Conservation (phyloP, 768 basidiomycete species). For the Phylloporus sp. region DNA sequence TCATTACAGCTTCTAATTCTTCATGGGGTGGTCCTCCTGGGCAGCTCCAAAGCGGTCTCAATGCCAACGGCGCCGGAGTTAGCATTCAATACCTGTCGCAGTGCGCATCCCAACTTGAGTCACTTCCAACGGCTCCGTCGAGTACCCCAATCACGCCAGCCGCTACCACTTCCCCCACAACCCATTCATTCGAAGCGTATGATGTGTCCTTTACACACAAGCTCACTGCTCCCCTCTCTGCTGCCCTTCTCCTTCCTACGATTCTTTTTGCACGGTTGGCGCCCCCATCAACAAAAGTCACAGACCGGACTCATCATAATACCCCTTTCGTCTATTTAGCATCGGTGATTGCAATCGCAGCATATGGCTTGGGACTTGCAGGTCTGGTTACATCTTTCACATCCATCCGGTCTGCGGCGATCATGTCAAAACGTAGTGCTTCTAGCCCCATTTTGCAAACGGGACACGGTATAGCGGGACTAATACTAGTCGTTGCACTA, state of each 20-base stretch:
- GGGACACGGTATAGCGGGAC: slow-evolving; percentile 58
- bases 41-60: slow-evolving; percentile 53
- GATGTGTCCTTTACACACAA: slow-evolving; percentile 47
- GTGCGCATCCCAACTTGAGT: slow-evolving; percentile 48
- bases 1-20: slow-evolving; percentile 49
- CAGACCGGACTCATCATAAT: slow-evolving; percentile 19
- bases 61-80: slow-evolving; percentile 69
- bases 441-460: slow-evolving; percentile 46
- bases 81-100: slow-evolving; percentile 51
- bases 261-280: slow-evolving; percentile 42
- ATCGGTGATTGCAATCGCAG: slow-evolving; percentile 39
- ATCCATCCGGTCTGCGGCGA: slow-evolving; percentile 36
- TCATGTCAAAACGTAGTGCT: slow-evolving; percentile 31
- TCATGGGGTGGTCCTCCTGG: slow-evolving; percentile 71
- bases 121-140: slow-evolving; percentile 22
- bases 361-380: slow-evolving; percentile 59
- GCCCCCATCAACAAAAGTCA: slow-evolving; percentile 32
- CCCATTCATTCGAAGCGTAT: slow-evolving; percentile 29
- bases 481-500: slow-evolving; percentile 59
- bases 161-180: slow-evolving; percentile 13
- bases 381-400: slow-evolving; percentile 65
- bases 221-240: slow-evolving; percentile 44
- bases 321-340: slow-evolving; percentile 34
- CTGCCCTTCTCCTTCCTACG: slow-evolving; percentile 42
- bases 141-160: slow-evolving; percentile 15